phyloP scores from a whole-genome alignment of 1,139 yeast species.

The Candida sp. region DNA sequence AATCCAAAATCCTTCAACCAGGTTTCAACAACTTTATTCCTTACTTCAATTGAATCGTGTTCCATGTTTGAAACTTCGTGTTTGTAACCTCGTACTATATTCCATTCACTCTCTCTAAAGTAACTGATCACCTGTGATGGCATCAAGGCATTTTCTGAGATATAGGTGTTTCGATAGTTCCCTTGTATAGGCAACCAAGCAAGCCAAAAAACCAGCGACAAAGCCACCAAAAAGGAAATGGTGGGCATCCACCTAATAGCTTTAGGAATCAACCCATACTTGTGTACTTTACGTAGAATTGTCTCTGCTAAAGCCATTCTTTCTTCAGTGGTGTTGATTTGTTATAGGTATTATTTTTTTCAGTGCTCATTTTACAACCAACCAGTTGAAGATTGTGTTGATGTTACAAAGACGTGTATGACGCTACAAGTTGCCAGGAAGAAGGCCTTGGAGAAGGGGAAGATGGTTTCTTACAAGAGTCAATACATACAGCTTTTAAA shows the following conservation, averaged over 20 bases:
- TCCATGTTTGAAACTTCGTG: slow-evolving; percentile 48
- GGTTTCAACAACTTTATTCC: slow-evolving; percentile 43
- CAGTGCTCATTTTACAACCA: neutral
- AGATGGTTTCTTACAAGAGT: slow-evolving; percentile 1
- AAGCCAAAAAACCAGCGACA: slow-evolving; percentile 67
- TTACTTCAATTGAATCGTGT: slow-evolving; percentile 23
- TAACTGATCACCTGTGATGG: slow-evolving; percentile 95
- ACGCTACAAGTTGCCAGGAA: neutral
- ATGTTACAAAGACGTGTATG: neutral
- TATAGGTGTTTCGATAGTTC: slow-evolving; percentile 76
- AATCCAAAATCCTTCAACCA: slow-evolving; percentile 78
- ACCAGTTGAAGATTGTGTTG: neutral
- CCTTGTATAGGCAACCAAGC: slow-evolving; percentile 76
- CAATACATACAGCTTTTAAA: slow-evolving; percentile 2
- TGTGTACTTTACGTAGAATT: slow-evolving; percentile 49
- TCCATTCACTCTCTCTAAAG: slow-evolving; percentile 95
- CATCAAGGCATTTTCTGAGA: slow-evolving; percentile 94
- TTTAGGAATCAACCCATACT: slow-evolving; percentile 58
- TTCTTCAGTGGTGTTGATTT: neutral
- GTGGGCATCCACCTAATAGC: slow-evolving; percentile 55
- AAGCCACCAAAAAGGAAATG: slow-evolving; percentile 56
- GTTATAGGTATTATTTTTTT: neutral
- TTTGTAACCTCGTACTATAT: slow-evolving; percentile 81
- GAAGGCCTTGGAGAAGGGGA: neutral
- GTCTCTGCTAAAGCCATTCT: slow-evolving; percentile 61